Evolutionary conservation across 805 yeast species (phyloP).

Genomic region (Sugiyamaella chiloensis): DNA sequence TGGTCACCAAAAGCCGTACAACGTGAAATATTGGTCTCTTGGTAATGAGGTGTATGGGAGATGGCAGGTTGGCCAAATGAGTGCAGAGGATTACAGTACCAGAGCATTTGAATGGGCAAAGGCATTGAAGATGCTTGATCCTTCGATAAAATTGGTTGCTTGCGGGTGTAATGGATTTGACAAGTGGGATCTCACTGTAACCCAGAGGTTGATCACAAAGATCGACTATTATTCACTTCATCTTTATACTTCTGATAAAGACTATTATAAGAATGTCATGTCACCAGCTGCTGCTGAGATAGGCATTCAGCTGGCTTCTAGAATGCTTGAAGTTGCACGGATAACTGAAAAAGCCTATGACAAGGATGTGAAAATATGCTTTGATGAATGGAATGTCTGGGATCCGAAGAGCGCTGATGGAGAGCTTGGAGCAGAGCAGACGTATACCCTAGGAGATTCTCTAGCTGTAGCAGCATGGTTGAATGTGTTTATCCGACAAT

Average conservation of each 20-base stretch:
- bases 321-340: slow-evolving; percentile 32
- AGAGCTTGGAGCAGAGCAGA: slow-evolving; percentile 34
- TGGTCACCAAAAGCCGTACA: slow-evolving; percentile 36
- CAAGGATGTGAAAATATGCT: slow-evolving; percentile 30
- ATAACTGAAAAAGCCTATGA: slow-evolving; percentile 20
- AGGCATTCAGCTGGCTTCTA: slow-evolving; percentile 32
- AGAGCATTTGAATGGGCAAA: slow-evolving; percentile 37
- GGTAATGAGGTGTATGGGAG: slow-evolving; percentile 40
- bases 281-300: slow-evolving; percentile 36
- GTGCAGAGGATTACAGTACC: slow-evolving; percentile 31
- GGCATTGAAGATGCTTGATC: slow-evolving; percentile 35
- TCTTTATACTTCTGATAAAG: slow-evolving; percentile 31
- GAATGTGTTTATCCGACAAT: slow-evolving; percentile 36
- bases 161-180: slow-evolving; percentile 35
- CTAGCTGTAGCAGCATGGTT: slow-evolving; percentile 37
- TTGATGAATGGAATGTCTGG: slow-evolving; percentile 41
- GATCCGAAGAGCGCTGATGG: slow-evolving; percentile 35
- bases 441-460: slow-evolving; percentile 34
- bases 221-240: slow-evolving; percentile 36
- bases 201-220: slow-evolving; percentile 28
- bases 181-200: slow-evolving; percentile 34
- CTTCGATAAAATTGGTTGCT: slow-evolving; percentile 29
- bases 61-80: slow-evolving; percentile 37
- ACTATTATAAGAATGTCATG: slow-evolving; percentile 31
- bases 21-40: slow-evolving; percentile 38